Evolutionary conservation across 345 rosid genomes (phyloP), one percentile per base, ranked within the genome.

Genomic region (Camelina sativa): DNA sequence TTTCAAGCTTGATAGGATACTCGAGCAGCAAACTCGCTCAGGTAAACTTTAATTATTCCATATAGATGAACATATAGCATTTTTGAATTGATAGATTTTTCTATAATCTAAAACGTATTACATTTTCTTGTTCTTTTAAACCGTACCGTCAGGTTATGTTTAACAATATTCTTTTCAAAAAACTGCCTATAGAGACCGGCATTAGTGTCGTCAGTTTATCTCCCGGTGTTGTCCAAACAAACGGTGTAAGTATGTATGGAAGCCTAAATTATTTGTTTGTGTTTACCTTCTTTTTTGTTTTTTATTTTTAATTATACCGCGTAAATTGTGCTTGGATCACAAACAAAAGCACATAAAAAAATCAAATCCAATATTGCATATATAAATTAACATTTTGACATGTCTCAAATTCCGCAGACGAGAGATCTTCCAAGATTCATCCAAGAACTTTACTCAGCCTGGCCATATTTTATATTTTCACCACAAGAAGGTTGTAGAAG

Each of bases 401-500:
- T 11, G 47, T 52, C 46, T 25, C 1, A 57, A 44, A 62, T 58
- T 82, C 12, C 34, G 82, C 83, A 91, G 98, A 95, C 97, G 4
- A 85, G 97, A 84, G 97, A 93, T 85, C 90, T 91, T 81, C 80
- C 85, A 84, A 66, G 77, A 63, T 76, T 79, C 10, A 69, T 91
- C 71, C 97, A 91, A 82, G 88, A 89, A 62, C 82, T 68, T 19
- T 91, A 93, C 83, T 84, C 74, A 35, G 86, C 74, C 53, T 74
- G 89, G 72, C 96, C 96, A 2, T 93, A 93, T 65, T 89, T 91
- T 65, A 83, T 88, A 62, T 88, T 89, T 65, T 86, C 79, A 23
- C 76, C 96, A 54, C 89, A 88, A 79, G 97, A 91, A 83, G 96
- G 97, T 76, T 82, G 91, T 23, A 77, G 96, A 79, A 93, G 92